Percentiles rank a stretch among this genome's conserved stretches.
Conservation (phyloP, 2,329 filamentous ascomycete species). For the Cladorrhinum sp. region DNA sequence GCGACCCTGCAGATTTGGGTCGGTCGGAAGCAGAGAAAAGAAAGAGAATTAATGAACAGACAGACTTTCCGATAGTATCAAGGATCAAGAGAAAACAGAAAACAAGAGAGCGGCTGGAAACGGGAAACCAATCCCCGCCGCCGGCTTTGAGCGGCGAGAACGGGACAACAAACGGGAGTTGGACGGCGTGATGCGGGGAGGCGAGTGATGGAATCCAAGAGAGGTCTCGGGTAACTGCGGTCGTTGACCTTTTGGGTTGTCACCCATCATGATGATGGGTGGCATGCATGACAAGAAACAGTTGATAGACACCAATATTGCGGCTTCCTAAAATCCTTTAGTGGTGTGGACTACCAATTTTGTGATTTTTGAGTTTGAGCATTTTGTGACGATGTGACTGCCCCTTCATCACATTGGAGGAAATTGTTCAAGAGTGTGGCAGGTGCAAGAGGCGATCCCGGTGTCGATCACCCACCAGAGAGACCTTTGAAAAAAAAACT, state of each 20-base stretch:
- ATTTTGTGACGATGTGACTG: too few relatives aligned
- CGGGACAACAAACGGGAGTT: conserved; percentile 15
- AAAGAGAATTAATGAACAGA: not conserved
- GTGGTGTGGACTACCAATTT: not conserved
- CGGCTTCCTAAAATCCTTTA: not conserved
- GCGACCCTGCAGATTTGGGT: conserved; percentile 1
- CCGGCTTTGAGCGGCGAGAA: conserved; percentile 13
- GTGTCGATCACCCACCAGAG: not conserved
- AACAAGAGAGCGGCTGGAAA: conserved; percentile 8
- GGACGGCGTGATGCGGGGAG: conserved; percentile 13
- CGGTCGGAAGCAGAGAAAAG: not conserved
- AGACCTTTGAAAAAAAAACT: not conserved
- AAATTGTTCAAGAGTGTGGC: not conserved
- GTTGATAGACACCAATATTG: not conserved
- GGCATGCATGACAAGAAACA: not conserved
- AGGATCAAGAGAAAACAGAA: not conserved
- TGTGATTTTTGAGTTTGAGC: not conserved
- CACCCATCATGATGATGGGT: not conserved
- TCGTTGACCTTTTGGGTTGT: not conserved
- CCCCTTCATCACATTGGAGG: not conserved
- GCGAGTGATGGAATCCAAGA: not conserved
- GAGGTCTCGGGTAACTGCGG: conserved; percentile 22
- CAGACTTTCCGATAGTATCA: conserved; percentile 5
- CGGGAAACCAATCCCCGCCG: conserved; percentile 15
- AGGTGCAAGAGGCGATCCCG: not conserved